Base-by-base conservation (phyloP, 306 rosid species). In the Prosopis cineraria region DNA sequence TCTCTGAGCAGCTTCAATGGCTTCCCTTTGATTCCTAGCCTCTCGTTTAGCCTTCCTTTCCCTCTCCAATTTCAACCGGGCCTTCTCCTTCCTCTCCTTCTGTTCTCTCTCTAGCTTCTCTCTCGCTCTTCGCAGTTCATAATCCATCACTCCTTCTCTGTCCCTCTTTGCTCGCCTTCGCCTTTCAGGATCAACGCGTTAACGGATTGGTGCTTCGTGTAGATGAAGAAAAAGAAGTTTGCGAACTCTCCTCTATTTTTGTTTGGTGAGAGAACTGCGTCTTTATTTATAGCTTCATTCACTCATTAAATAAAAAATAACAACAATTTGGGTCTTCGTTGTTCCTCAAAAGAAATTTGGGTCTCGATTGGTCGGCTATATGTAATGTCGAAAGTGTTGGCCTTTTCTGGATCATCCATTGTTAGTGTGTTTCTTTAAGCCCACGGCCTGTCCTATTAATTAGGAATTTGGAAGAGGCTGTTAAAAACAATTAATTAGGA, bases 51-150 rank as follows among this genome's bases (percentile, higher is more conserved):
- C 93, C 82, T 91, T 95, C 66, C 73, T 87, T 80, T 95, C 99
- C 82, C 75, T 89, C n/a, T 80, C 84, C 69, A 81, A 43, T 68
- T 70, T 89, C 84, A 63, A 62, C 82, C 85, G 84, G 16, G 89
- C 89, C 69, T 44, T 77, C 65, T 80, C 83, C 11, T 83, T 86
- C 72, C 87, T 74, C 88, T 88, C 97, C 70, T 72, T 91, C 85
- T 95, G 99, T 84, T 95, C 99, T 78, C 85, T 95, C 68, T 85
- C 93, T 68, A 95, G 85, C 86, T 91, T 95, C 91, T 95, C 99
- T 76, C 97, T 86, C 75, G 99, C 97, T 79, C 92, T 86, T 69
- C 97, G 74, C 58, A 95, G 87, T 83, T 95, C 99, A 62, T 89
- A 95, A 89, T 93, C 98, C 99, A 95, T 94, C 20, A 16, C 80